Conservation (phyloP, 1,284 basidiomycete species). For the Caloboletus inedulis region DNA sequence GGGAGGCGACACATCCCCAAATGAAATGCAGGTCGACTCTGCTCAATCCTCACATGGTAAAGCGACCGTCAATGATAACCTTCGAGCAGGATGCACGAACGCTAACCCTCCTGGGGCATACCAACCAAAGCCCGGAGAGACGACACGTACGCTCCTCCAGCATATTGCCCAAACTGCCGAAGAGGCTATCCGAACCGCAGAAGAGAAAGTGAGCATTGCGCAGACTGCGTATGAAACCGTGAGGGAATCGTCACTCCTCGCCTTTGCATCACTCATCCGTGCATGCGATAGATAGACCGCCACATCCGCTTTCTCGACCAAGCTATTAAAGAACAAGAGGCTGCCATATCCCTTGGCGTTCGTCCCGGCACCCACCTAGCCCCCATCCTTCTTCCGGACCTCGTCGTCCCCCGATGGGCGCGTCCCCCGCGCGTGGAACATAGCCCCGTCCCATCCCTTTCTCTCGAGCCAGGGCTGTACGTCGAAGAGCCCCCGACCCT, state of each 20-base stretch:
- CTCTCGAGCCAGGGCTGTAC: slow-evolving; percentile 24
- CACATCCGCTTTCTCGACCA: slow-evolving; percentile 72
- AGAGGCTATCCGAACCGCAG: slow-evolving; percentile 56
- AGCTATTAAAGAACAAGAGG: slow-evolving; percentile 70
- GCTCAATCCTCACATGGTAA: not conserved
- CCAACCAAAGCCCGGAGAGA: slow-evolving; percentile 21
- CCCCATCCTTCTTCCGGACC: slow-evolving; percentile 56
- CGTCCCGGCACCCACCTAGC: slow-evolving; percentile 52
- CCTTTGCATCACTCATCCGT: slow-evolving; percentile 3
- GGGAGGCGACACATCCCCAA: not conserved
- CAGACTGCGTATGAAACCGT: slow-evolving; percentile 67
- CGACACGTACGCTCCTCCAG: slow-evolving; percentile 51
- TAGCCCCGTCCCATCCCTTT: slow-evolving; percentile 42
- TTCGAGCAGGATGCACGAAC: not conserved
- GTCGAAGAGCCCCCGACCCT: slow-evolving; percentile 21
- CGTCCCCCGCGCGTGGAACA: slow-evolving; percentile 42
- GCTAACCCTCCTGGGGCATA: not conserved
- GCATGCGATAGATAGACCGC: slow-evolving; percentile 51
- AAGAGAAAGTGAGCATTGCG: slow-evolving; percentile 73
- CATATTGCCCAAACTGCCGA: slow-evolving; percentile 58
- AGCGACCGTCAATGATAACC: not conserved
- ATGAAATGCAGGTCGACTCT: slow-evolving; percentile 10
- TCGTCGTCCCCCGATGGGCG: slow-evolving; percentile 51
- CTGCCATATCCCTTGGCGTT: slow-evolving; percentile 51
- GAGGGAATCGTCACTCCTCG: slow-evolving; percentile 24